phyloP scores from a whole-genome alignment of 768 basidiomycete genomes.

The Leccinum broughii region DNA sequence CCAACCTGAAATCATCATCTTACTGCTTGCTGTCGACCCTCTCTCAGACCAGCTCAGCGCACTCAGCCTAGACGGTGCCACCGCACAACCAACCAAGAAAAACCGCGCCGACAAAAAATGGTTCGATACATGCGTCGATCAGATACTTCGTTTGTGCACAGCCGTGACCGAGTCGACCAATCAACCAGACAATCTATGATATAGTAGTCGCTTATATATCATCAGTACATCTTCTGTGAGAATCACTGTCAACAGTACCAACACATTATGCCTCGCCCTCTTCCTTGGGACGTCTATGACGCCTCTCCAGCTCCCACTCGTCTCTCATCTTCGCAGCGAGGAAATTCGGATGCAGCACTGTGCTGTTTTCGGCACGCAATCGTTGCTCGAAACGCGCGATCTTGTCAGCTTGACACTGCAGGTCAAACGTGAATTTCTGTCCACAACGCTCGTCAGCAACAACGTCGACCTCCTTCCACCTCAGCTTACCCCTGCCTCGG shows the following conservation, averaged over 20 bases:
- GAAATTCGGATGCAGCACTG: slow-evolving; percentile 61
- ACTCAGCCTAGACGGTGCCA: slow-evolving; percentile 20
- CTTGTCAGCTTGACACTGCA: slow-evolving; percentile 61
- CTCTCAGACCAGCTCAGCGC: slow-evolving; percentile 27
- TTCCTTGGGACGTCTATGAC: slow-evolving; percentile 28
- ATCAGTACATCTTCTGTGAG: slow-evolving; percentile 16
- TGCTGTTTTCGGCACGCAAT: slow-evolving; percentile 48
- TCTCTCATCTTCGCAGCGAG: slow-evolving; percentile 60
- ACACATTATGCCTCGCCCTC: slow-evolving; percentile 38
- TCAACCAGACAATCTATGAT: slow-evolving; percentile 8
- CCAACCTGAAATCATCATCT: slow-evolving; percentile 27
- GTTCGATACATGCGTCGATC: slow-evolving; percentile 65
- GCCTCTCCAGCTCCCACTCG: slow-evolving; percentile 45
- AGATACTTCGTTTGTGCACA: slow-evolving; percentile 49
- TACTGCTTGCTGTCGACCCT: slow-evolving; percentile 25
- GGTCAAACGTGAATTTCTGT: slow-evolving; percentile 53
- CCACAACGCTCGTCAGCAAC: slow-evolving; percentile 11
- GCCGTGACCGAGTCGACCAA: slow-evolving; percentile 30
- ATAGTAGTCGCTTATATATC: slow-evolving; percentile 18
- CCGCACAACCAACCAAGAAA: slow-evolving; percentile 17
- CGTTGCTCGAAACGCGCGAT: slow-evolving; percentile 63
- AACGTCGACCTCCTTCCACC: not conserved
- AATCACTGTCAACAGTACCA: slow-evolving; percentile 3
- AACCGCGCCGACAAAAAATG: slow-evolving; percentile 49
- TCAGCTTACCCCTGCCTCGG: slow-evolving; percentile 51